Conservation (phyloP, 495 filamentous ascomycete genomes). For the Clohesyomyces aquaticus region DNA sequence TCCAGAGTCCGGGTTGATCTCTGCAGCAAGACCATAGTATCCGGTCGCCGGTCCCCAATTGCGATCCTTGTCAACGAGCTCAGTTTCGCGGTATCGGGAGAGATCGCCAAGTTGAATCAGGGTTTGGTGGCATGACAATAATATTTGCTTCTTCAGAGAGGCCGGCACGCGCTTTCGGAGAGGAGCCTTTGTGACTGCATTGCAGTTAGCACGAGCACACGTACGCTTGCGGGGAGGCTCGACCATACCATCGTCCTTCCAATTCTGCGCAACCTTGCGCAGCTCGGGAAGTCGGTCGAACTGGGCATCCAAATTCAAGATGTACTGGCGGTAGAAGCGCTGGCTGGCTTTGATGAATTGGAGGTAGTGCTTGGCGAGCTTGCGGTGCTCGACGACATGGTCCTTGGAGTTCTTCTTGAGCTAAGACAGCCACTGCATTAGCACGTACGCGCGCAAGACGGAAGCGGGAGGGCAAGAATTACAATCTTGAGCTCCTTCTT, state of each 20-base stretch:
- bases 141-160: constrained; percentile 59
- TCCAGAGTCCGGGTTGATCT: constrained; percentile 77
- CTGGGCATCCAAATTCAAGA: constrained; percentile 74
- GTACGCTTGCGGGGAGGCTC: not conserved
- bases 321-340: constrained; percentile 82
- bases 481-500: constrained; percentile 63
- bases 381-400: constrained; percentile 74
- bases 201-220: not conserved
- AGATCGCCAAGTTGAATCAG: constrained; percentile 89
- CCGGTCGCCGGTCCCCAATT: constrained; percentile 80
- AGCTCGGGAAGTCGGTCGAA: constrained; percentile 75
- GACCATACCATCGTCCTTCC: constrained; percentile 30
- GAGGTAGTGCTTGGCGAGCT: constrained; percentile 76
- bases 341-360: constrained; percentile 84
- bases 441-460: not conserved
- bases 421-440: constrained; percentile 2
- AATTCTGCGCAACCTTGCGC: constrained; percentile 37
- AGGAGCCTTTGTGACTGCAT: constrained; percentile 13
- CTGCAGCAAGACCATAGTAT: constrained; percentile 82
- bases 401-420: constrained; percentile 58
- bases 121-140: constrained; percentile 78
- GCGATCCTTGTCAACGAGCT: constrained; percentile 63
- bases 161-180: constrained; percentile 49
- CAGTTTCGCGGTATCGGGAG: constrained; percentile 83
- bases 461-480: constrained; percentile 36